Evolutionary conservation across 2,329 filamentous ascomycete genomes (phyloP).

Genomic region (Triangularia verruculosa): DNA sequence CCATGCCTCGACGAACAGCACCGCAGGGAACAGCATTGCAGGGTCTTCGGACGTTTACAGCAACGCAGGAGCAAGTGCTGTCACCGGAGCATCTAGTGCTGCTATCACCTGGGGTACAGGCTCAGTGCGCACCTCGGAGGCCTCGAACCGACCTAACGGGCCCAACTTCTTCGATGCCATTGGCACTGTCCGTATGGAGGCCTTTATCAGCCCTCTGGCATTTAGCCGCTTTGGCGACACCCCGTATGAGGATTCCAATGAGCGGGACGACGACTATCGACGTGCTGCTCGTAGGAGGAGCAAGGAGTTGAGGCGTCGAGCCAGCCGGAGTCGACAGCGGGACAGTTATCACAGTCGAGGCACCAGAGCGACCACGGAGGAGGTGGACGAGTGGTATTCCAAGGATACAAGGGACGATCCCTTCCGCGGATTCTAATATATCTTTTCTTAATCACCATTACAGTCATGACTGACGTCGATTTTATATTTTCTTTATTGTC

Average conservation of each 20-base stretch:
- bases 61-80: conserved; percentile 21
- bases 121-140: conserved; percentile 54
- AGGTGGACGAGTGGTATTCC: conserved; percentile 54
- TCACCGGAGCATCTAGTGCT: conserved; percentile 21
- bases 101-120: conserved; percentile 33
- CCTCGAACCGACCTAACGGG: conserved; percentile 46
- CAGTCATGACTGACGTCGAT: conserved; percentile 24
- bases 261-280: conserved; percentile 43
- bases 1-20: conserved; percentile 53
- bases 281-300: conserved; percentile 50
- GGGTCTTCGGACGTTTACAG: conserved; percentile 34
- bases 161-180: conserved; percentile 79
- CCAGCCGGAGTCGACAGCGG: conserved; percentile 53
- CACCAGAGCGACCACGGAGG: conserved; percentile 37
- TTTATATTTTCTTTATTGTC: conserved; percentile 3
- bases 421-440: conserved; percentile 55
- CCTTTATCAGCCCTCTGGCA: conserved; percentile 73
- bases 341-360: conserved; percentile 50
- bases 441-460: conserved; percentile 2
- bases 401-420: conserved; percentile 58
- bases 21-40: conserved; percentile 48
- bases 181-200: conserved; percentile 93
- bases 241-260: conserved; percentile 40
- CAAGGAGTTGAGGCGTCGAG: conserved; percentile 52
- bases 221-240: conserved; percentile 47